A percentile compares a stretch with the other conserved stretches of the same genome.
Evolutionary conservation across 768 basidiomycete species (phyloP).

Genomic region (Hebeloma cylindrosporum): DNA sequence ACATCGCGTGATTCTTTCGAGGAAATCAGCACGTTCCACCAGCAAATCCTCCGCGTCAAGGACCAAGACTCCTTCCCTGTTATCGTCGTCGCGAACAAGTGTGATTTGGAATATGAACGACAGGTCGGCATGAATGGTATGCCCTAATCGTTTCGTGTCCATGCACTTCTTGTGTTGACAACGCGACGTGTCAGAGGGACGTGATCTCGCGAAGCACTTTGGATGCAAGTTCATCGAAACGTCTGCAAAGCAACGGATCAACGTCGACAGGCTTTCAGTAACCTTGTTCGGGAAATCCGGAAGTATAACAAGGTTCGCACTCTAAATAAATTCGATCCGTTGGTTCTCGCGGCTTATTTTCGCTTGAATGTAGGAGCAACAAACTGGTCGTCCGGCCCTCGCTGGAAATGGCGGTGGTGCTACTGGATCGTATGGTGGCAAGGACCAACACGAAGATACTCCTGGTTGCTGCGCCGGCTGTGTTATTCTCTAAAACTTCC

Average conservation of each 20-base stretch:
- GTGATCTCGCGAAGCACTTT: slow-evolving; percentile 93
- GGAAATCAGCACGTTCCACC: slow-evolving; percentile 94
- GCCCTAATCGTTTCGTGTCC: slow-evolving; percentile 20
- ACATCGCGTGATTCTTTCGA: slow-evolving; percentile 98
- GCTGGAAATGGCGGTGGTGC: slow-evolving; percentile 41
- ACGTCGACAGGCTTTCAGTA: slow-evolving; percentile 94
- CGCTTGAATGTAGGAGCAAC: slow-evolving; percentile 56
- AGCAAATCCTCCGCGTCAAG: slow-evolving; percentile 95
- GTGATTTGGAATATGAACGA: slow-evolving; percentile 92
- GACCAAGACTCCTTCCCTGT: slow-evolving; percentile 95
- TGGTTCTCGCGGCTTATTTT: slow-evolving; percentile 11
- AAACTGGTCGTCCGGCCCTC: slow-evolving; percentile 69
- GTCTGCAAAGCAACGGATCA: slow-evolving; percentile 94
- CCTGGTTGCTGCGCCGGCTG: slow-evolving; percentile 69
- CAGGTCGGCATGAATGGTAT: slow-evolving; percentile 94
- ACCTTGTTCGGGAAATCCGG: slow-evolving; percentile 91
- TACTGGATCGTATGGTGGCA: slow-evolving; percentile 52
- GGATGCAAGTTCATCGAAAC: slow-evolving; percentile 95
- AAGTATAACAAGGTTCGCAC: slow-evolving; percentile 83
- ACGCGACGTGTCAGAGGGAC: slow-evolving; percentile 69
- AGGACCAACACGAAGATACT: slow-evolving; percentile 52
- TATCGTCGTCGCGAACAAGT: slow-evolving; percentile 97
- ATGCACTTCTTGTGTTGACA: background rate
- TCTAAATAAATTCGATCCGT: background rate
- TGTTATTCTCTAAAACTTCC: slow-evolving; percentile 49